Evolutionary conservation across 129 eudicot genomes (phyloP), one percentile per base, ranked within the genome.

Genomic region (Centaurea solstitialis): DNA sequence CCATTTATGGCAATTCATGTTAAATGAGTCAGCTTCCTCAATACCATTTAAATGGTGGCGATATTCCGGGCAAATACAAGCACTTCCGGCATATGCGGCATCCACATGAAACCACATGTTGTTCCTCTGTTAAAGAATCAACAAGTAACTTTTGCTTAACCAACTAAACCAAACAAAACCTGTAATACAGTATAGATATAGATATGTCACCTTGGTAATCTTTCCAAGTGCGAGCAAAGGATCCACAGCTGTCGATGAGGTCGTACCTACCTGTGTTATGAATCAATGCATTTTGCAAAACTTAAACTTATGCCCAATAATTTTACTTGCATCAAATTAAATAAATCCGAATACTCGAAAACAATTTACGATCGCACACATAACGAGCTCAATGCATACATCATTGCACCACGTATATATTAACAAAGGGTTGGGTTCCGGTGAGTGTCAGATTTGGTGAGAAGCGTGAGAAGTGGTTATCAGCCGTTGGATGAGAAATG

Each of bases 61-160:
- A 37, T 79, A 92, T 84, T 95, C 97, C 47, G 99, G 97, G 62
- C 99, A 95, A 28, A 95, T 85, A 72, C 97, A 95, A 68, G 99
- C 96, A 88, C 99, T 95, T 87, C 99, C 99, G 50, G 97, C 99
- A 86, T 95, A 92, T 53, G 99, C 97, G 72, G 99, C 99, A 91
- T 95, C 99, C 72, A 95, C 90, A 72, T 95, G 99, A 75, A 95
- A 88, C 99, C 98, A 95, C 37, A 95, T 73, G 64, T 87, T 90
- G 53, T 91, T 80, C 69, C 82, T 88, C 99, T 95, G 92, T 82
- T 26, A 80, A 85, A 75, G 9, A 72, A 61, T 68, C 33, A 78
- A 81, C 64, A 76, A 41, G 66, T 61, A 73, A 64, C 64, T 75
- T 74, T 12, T 9, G 83, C 69, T 43, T 62, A 74, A 65, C 23